Base-by-base conservation (phyloP, 768 basidiomycete species). In the Agaricus blazei region DNA sequence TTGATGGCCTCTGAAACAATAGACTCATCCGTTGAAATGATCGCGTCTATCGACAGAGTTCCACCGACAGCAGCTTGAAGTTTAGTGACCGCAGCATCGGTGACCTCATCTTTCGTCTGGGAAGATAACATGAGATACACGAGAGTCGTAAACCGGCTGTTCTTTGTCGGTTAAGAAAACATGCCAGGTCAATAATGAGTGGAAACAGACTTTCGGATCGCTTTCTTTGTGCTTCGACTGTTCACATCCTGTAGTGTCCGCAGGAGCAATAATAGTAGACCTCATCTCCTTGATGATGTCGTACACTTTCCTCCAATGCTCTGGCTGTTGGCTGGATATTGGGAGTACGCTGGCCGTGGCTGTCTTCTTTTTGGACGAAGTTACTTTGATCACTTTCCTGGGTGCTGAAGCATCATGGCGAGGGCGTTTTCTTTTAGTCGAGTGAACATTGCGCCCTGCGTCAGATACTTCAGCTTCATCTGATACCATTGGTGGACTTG, bases 101-200 rank as follows among this genome's bases (percentile, higher is more conserved):
- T 93, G n/a, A 93, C 86, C 62, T 90, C 84, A 65, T 96, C 94
- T 64, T 95, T 98, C 3, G 96, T 98, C 67, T 98, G 96, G 1
- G 93, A 93, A 8, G 90, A 93, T 1, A 98, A 80, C 92, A 98
- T 97, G 46, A 99, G 76, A 3, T 93, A 92, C 8, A 99, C 82
- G 23, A 99, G 83, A 3, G 88, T 91, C 9, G 89, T 79, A 56
- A 92, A 89, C 2, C 95, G 85, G 45, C 81, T 78, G 54, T 84
- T 92, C 92, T 95, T 65, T 5, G 14, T 46, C 24, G 23, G 24
- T n/a, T 55, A 26, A 55, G 29, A 5, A 19, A 41, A n/a, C 6
- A 41, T 6, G 6, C n/a, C 4, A 6, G 8, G 40, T 41, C 1
- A 12, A 41, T 41, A 15, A 41, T 8, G 34, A 41, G 7, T 9